Evolutionary conservation across 2,329 filamentous ascomycete genomes (phyloP), one percentile per base, ranked within the genome.

Genomic region (Epichloe aotearoae): DNA sequence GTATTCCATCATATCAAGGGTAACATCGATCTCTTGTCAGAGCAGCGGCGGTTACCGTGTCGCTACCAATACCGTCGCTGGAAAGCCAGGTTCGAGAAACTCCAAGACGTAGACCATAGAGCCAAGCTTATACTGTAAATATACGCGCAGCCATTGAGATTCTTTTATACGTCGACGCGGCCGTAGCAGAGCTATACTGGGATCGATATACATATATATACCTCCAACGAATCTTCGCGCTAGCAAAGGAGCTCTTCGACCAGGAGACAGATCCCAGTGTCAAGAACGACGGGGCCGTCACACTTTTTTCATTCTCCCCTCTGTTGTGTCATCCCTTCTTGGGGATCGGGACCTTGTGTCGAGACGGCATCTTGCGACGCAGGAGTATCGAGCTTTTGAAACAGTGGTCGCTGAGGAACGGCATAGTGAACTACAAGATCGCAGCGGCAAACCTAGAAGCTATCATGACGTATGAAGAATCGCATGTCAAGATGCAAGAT

Each of bases 1-100:
- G 49, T 52, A 12, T 45, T 46, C 2, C 34, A 20, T 15, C 38
- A 23, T 14, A 36, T 45, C 17, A 49, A 14, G n/a, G 36, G 23
- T 15, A 38, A 41, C 15, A 7, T 11, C 7, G 6, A 30, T 30
- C n/a, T 23, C 20, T n/a, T 37, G 30, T 33, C 40, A 20, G 45
- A 47, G 10, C 19, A 23, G 41, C 48, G 48, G 4, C 48, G 42
- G 2, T 30, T 30, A 36, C 40, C 43, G 12, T 49, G 45, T 30
- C 46, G 51, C n/a, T 50, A 47, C 33, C 41, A 47, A n/a, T 50
- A 44, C 37, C 34, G 51, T 19, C 36, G 41, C 17, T 54, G 53
- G 53, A 49, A 52, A 20, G 20, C 26, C 14, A 43, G 49, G 33
- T 53, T 54, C 23, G 12, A 43, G 23, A 26, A 48, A 36, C 54